A percentile compares a stretch with the other conserved stretches of the same genome.
Conservation (phyloP, 2,329 filamentous ascomycete species). For the Fusarium tricinctum region DNA sequence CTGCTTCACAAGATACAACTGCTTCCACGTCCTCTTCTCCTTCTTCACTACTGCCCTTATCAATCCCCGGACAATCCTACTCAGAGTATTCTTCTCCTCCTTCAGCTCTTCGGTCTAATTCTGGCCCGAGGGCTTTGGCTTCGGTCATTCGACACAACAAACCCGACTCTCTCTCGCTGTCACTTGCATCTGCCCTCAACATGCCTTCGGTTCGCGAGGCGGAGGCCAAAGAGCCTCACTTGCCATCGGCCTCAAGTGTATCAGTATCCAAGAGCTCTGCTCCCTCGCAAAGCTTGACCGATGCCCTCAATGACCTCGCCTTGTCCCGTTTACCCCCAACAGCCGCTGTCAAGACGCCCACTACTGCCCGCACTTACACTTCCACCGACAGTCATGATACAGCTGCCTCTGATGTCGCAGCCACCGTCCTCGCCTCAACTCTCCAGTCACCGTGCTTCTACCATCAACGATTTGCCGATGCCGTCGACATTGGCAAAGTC, state of each 20-base stretch:
- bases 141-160: conserved; percentile 73
- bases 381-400: conserved; percentile 29
- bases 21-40: conserved; percentile 4
- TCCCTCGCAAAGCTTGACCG: conserved; percentile 74
- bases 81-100: conserved; percentile 48
- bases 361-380: conserved; percentile 40
- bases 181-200: conserved; percentile 51
- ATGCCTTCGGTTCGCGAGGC: conserved; percentile 66
- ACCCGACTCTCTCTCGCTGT: conserved; percentile 73
- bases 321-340: conserved; percentile 54
- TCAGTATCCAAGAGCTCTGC: conserved; percentile 47
- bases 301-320: conserved; percentile 69
- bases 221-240: conserved; percentile 54
- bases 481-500: conserved; percentile 94
- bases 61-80: conserved; percentile 16
- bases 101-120: conserved; percentile 53
- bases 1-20: conserved; percentile 25
- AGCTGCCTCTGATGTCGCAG: conserved; percentile 29
- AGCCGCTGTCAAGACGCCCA: conserved; percentile 41
- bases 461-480: conserved; percentile 96
- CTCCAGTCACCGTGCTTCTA: conserved; percentile 97
- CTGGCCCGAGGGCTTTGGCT: conserved; percentile 84
- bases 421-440: conserved; percentile 54
- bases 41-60: conserved; percentile 22
- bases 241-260: conserved; percentile 14